Base-by-base conservation (phyloP, 2,329 filamentous ascomycete genomes). In the Trichoderma sp. region DNA sequence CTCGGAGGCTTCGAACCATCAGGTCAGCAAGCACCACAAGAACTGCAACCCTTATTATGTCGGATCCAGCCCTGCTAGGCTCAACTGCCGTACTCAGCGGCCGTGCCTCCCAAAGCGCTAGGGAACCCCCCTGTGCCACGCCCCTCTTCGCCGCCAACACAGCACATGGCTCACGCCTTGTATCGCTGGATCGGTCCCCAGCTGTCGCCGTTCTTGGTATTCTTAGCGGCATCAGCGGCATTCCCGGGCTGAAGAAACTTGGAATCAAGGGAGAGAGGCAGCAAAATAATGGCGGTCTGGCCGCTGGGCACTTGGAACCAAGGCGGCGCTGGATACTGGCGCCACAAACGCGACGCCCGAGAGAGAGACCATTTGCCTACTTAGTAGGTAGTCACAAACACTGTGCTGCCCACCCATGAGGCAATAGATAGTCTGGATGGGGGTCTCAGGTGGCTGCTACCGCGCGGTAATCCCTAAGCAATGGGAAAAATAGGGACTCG, bases 391-490 rank as follows among this genome's bases (percentile, higher is more conserved):
- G 21, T 5, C 24, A 4, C 21, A 24, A 14, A 18, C 51, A 30
- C 51, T 30, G 51, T 54, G 51, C 24, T 26, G 26, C 21, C 21
- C 49, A 52, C 49, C 49, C 21, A 52, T 52, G 21, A 52, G 49
- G 21, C 49, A 52, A 24, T 24, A 52, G n/a, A 52, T 24, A 51
- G n/a, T 16, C 24, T 46, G 43, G 43, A 46, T 5, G n/a, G 46
- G 46, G 26, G n/a, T 34, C n/a, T 24, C 21, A 24, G 55, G 61
- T 66, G 52, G 52, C 64, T 59, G 37, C 54, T 66, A 66, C 64
- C 64, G 64, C 64, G 64, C 64, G 64, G 64, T 58, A 66, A 66
- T 66, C 64, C 54, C 64, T 66, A 58, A 66, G 64, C 63, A 66
- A n/a, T 13, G 58, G 24, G 21, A 28, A 13, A 34, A 24, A 30